Percentiles rank a stretch among this genome's conserved stretches.
phyloP scores from a whole-genome alignment of 148 eudicot genomes.

The Fallopia convolvulus region DNA sequence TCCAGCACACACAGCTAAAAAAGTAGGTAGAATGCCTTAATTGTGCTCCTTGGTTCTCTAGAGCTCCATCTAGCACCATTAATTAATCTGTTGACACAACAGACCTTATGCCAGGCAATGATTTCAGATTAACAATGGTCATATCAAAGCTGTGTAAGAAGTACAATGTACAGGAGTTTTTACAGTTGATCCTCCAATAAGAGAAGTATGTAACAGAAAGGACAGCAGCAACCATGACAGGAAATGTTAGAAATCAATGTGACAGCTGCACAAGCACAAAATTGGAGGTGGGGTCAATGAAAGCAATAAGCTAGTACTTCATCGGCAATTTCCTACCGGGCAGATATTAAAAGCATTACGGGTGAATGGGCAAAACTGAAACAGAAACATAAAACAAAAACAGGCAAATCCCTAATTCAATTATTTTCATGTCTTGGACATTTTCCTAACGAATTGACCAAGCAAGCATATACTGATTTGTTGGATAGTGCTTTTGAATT shows the following conservation, averaged over 20 bases:
- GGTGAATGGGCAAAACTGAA: neutral
- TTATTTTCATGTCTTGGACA: neutral
- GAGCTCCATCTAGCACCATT: too few species aligned
- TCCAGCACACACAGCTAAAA: too few species aligned
- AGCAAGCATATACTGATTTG: neutral
- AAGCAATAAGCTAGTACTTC: neutral
- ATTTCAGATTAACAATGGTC: neutral
- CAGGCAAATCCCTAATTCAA: neutral
- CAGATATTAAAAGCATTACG: neutral
- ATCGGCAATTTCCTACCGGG: neutral
- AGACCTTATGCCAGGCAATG: neutral
- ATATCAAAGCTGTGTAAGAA: neutral
- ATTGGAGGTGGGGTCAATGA: slow-evolving; percentile 8
- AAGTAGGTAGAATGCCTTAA: too few species aligned
- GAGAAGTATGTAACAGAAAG: neutral
- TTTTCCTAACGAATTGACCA: neutral
- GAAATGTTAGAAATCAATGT: neutral
- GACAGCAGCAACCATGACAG: neutral
- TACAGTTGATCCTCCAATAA: slow-evolving; percentile 1
- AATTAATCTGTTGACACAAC: neutral
- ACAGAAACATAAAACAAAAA: neutral
- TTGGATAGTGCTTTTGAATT: neutral
- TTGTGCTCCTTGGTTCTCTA: too few species aligned
- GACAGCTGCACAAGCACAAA: neutral
- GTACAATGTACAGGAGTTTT: neutral